These are phyloP conservation scores for Metarhizium guizhouense DNA, from an alignment of 2,329 filamentous ascomycete species.

Conservation along the genomic window DNA sequence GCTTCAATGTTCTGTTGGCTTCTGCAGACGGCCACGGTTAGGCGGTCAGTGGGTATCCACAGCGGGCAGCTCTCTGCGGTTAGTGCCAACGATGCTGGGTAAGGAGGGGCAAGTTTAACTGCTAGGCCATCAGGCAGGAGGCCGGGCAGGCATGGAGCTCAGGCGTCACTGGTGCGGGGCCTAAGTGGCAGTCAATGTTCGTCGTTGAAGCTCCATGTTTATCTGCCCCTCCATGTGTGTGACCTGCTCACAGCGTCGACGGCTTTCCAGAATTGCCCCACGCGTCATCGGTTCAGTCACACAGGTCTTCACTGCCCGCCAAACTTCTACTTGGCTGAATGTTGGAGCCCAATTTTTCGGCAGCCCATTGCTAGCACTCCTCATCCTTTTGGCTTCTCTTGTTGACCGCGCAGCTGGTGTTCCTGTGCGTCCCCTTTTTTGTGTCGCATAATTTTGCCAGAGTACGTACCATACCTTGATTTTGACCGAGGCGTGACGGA, in stretches of 20 bases:
- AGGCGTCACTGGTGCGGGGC: too few relatives aligned
- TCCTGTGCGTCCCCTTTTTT: not conserved
- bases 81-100: not conserved
- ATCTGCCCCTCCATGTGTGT: slow-evolving; percentile 3
- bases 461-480: not conserved
- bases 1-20: not conserved
- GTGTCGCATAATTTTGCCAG: not conserved
- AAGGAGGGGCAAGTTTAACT: not conserved
- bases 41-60: too few relatives aligned
- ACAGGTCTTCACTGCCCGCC: not conserved
- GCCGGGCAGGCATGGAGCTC: not conserved
- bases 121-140: not conserved
- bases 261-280: not conserved
- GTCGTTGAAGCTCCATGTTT: too few relatives aligned
- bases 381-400: not conserved
- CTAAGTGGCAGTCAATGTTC: too few relatives aligned
- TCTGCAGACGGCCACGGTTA: not conserved
- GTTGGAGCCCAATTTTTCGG: not conserved
- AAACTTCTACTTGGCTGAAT: not conserved
- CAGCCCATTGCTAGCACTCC: too few relatives aligned
- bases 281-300: not conserved
- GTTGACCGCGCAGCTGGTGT: not conserved
- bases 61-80: too few relatives aligned
- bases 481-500: not conserved
- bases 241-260: not conserved